phyloP scores from a whole-genome alignment of 208 protist species.

The Trypanosoma conorhini region DNA sequence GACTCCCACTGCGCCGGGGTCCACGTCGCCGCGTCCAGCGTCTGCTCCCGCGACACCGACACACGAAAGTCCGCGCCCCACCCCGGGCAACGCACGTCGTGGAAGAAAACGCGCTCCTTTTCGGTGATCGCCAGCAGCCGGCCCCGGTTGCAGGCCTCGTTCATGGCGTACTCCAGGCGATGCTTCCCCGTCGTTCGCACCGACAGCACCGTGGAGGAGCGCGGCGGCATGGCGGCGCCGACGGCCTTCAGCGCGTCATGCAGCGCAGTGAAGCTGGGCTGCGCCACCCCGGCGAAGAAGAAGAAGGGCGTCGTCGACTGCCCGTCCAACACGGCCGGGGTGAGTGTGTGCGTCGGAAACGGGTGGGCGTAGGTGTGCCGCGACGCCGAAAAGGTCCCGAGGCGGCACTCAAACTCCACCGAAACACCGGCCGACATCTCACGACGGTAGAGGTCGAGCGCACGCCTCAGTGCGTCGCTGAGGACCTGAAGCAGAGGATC shows the following conservation, averaged over 20 bases:
- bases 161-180: constrained; percentile 31
- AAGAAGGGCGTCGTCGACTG: constrained; percentile 14
- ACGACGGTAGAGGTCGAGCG: constrained; percentile 41
- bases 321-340: constrained; percentile 39
- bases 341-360: constrained; percentile 36
- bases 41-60: constrained; percentile 20
- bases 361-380: constrained; percentile 23
- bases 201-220: constrained; percentile 19
- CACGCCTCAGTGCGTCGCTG: constrained; percentile 35
- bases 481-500: constrained; percentile 46
- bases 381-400: constrained; percentile 39
- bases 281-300: constrained; percentile 30
- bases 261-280: constrained; percentile 21
- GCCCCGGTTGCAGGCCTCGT: constrained; percentile 20
- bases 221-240: constrained; percentile 7
- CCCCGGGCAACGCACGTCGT: constrained; percentile 27
- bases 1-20: constrained; percentile 7
- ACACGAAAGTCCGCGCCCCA: constrained; percentile 31
- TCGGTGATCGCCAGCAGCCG: constrained; percentile 5
- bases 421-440: constrained; percentile 21
- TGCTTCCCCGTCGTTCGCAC: constrained; percentile 19
- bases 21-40: constrained; percentile 2
- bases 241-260: constrained; percentile 17
- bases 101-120: constrained; percentile 24
- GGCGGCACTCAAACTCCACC: constrained; percentile 62